phyloP scores from a whole-genome alignment of 1,139 yeast species.

The Geotrichum australiense region DNA sequence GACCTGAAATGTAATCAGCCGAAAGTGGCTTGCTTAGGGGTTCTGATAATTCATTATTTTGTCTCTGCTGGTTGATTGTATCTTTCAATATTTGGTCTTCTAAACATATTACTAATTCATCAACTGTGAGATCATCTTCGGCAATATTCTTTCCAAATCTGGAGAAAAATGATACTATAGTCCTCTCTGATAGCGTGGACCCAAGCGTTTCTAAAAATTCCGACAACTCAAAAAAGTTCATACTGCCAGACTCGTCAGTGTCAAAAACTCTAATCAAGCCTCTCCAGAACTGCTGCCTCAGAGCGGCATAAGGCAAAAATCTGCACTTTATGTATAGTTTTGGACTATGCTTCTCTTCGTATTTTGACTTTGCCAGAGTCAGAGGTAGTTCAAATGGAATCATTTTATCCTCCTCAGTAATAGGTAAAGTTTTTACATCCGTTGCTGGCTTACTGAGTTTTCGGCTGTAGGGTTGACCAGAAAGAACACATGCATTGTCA shows the following conservation, averaged over 20 bases:
- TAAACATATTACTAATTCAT: constrained; percentile 55
- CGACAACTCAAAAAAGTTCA: constrained; percentile 50
- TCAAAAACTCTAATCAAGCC: constrained; percentile 53
- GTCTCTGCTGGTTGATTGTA: constrained; percentile 15
- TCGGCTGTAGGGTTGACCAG: neutral
- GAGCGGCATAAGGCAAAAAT: constrained; percentile 58
- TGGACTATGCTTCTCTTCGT: constrained; percentile 42
- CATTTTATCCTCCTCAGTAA: constrained; percentile 12
- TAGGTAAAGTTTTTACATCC: neutral
- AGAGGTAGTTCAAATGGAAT: constrained; percentile 34
- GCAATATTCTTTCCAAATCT: constrained; percentile 40
- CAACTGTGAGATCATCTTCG: constrained; percentile 48
- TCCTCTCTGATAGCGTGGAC: constrained; percentile 45
- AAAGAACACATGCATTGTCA: neutral
- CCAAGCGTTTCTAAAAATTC: constrained; percentile 60
- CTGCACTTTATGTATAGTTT: constrained; percentile 52
- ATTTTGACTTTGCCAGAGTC: constrained; percentile 30
- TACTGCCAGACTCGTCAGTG: constrained; percentile 37
- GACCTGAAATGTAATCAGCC: constrained; percentile 14
- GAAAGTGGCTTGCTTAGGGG: neutral
- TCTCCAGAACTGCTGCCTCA: constrained; percentile 67
- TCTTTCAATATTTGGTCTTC: constrained; percentile 34
- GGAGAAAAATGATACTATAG: constrained; percentile 43
- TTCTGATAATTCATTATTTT: neutral
- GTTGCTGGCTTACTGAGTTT: neutral